Percentiles rank a stretch among this genome's conserved stretches.
Evolutionary conservation across 306 rosid species (phyloP).

Genomic region (Malus sieversii): DNA sequence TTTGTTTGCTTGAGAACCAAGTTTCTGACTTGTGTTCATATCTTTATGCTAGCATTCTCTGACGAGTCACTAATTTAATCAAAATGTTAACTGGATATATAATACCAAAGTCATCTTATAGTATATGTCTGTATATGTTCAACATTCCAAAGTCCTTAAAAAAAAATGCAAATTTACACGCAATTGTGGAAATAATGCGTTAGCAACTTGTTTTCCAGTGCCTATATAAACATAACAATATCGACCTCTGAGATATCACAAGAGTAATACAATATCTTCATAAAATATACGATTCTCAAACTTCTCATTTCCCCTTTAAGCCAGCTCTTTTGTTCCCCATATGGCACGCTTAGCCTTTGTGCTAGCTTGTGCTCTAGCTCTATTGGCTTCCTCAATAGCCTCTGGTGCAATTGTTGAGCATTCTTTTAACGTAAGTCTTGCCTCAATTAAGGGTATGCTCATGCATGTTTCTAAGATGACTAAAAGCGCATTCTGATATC

Average conservation of each 20-base stretch:
- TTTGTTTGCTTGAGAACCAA: background rate
- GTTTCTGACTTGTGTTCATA: background rate
- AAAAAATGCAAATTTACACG: background rate
- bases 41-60: background rate
- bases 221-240: background rate
- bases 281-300: background rate
- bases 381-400: conserved; percentile 30
- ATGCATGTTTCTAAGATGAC: background rate
- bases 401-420: conserved; percentile 50
- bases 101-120: background rate
- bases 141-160: background rate
- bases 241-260: background rate
- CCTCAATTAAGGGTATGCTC: background rate
- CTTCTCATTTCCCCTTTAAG: background rate
- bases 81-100: background rate
- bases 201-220: background rate
- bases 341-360: conserved; percentile 25
- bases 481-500: background rate
- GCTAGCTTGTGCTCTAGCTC: conserved; percentile 22
- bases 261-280: background rate
- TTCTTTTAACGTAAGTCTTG: conserved; percentile 31
- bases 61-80: background rate
- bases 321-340: background rate
- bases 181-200: background rate
- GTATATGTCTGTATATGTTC: background rate